Base-by-base conservation (phyloP, 2,329 filamentous ascomycete species). In the Fusarium goolgardi region DNA sequence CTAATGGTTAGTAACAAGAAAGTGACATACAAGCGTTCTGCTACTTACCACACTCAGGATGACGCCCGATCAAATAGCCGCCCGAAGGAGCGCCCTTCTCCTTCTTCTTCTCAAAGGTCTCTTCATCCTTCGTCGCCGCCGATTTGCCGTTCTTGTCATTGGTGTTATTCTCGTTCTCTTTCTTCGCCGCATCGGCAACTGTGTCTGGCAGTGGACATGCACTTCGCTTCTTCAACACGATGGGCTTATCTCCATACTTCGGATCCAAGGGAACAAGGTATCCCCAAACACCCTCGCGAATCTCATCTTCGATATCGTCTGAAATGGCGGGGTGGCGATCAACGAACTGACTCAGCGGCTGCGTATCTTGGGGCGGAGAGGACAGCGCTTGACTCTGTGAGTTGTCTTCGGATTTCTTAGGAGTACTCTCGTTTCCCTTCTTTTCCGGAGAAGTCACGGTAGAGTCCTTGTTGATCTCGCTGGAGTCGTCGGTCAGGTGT, bases 41-140 rank as follows among this genome's bases (percentile, higher is more conserved):
- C 23, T 58, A 71, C 91, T 76, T 85, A 95, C 92, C 93, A 78
- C 96, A 98, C 80, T 99, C 96, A 4, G 91, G 90, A 81, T 99
- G 96, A 69, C 96, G 88, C 37, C 96, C 96, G 66, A 99, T 91
- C 55, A 99, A 81, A 77, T 97, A 99, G 31, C 96, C 96, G 40
- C 92, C 90, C 1, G 93, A 90, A 16, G 91, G 85, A 21, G 88
- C 81, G 9, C 85, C 87, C 67, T 85, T 84, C 52, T 81, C 78
- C 77, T 92, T 90, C 57, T 86, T 87, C 35, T 85, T 76, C 71
- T 92, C 88, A 72, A 89, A 91, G 32, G 84, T 78, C 55, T 87
- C 81, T 76, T 90, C 82, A 63, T 88, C 88, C 55, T 85, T 80
- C 20, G 83, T 73, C 29, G 81, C 80, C 41, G 83, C 82, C 46